phyloP scores from a whole-genome alignment of 345 rosid genomes.

The Aurinia saxatilis region DNA sequence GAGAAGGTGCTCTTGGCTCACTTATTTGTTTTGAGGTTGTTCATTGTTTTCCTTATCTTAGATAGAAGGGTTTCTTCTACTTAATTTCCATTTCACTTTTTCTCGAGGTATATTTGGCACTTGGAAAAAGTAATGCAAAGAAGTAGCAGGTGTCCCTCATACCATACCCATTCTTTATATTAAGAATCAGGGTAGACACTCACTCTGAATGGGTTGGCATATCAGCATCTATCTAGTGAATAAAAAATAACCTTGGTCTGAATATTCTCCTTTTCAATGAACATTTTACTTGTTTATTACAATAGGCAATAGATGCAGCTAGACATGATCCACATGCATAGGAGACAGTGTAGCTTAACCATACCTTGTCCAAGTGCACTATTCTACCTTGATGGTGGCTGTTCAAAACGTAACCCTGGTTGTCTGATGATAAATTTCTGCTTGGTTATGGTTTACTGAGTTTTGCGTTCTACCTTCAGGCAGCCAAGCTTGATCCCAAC shows the following conservation, averaged over 20 bases:
- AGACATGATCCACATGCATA: not conserved
- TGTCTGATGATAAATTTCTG: not conserved
- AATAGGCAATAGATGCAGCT: not conserved
- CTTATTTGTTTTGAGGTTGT: constrained; percentile 51
- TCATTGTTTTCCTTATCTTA: constrained; percentile 36
- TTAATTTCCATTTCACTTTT: constrained; percentile 10
- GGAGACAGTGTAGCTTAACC: not conserved
- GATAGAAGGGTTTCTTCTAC: constrained; percentile 14
- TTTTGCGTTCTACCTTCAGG: constrained; percentile 36
- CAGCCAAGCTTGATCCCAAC: constrained; percentile 85
- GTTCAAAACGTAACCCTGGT: not conserved
- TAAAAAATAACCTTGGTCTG: not conserved
- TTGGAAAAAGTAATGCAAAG: constrained; percentile 9
- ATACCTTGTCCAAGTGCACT: not conserved
- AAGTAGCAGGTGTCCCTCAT: not conserved
- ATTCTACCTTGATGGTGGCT: not conserved
- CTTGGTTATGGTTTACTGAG: not conserved
- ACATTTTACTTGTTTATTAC: not conserved
- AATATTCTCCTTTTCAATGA: not conserved
- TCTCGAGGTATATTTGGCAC: constrained; percentile 2
- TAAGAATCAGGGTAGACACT: not conserved
- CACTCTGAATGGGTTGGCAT: not conserved
- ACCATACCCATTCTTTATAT: not conserved
- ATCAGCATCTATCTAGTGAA: not conserved
- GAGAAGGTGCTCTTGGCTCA: constrained; percentile 89